Evolutionary conservation across 306 rosid species (phyloP).

Genomic region (Gynostemma pentaphyllum): DNA sequence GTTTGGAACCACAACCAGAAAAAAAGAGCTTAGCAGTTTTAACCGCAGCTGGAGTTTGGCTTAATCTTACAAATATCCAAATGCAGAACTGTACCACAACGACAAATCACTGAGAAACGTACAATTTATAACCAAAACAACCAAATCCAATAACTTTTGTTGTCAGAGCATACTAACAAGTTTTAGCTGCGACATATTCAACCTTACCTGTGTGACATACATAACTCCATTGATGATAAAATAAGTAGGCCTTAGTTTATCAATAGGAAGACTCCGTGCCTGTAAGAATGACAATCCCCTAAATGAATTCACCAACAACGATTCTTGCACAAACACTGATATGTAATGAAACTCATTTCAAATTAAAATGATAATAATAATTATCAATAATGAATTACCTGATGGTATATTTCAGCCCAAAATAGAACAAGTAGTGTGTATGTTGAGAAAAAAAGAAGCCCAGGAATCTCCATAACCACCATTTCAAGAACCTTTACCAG

Average conservation of each 20-base stretch:
- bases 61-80: slow-evolving; percentile 44
- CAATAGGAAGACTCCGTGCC: slow-evolving; percentile 63
- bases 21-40: slow-evolving; percentile 53
- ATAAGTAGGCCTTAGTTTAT: slow-evolving; percentile 56
- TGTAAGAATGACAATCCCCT: slow-evolving; percentile 21
- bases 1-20: slow-evolving; percentile 35
- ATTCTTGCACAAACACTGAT: not conserved
- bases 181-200: not conserved
- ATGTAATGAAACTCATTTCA: not conserved
- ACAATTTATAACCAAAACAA: not conserved
- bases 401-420: slow-evolving; percentile 85
- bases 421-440: slow-evolving; percentile 65
- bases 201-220: slow-evolving; percentile 44
- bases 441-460: slow-evolving; percentile 72
- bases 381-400: slow-evolving; percentile 34
- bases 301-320: slow-evolving; percentile 8
- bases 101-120: slow-evolving; percentile 7
- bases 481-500: slow-evolving; percentile 41
- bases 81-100: slow-evolving; percentile 37
- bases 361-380: not conserved
- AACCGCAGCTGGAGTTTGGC: slow-evolving; percentile 23
- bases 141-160: not conserved
- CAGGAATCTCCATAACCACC: slow-evolving; percentile 69
- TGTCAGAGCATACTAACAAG: not conserved
- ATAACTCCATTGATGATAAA: slow-evolving; percentile 44